phyloP scores from a whole-genome alignment of 345 rosid genomes.

The Chamaenerion angustifolium region DNA sequence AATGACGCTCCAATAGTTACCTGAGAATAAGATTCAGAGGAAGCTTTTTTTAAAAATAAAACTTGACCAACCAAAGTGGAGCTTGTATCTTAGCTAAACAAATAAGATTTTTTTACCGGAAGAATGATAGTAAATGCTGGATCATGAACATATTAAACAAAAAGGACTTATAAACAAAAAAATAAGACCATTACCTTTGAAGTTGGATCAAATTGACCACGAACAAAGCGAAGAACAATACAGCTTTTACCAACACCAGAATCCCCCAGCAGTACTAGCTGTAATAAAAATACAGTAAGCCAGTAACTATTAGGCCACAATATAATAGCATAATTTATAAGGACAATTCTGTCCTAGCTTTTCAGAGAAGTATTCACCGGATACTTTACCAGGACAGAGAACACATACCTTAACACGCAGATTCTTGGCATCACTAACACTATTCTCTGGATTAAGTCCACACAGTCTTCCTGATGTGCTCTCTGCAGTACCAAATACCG shows the following conservation, averaged over 20 bases:
- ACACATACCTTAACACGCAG: slow-evolving; percentile 68
- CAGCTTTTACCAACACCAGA: slow-evolving; percentile 99
- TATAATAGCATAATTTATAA: neutral
- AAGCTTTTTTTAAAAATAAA: neutral
- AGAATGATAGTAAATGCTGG: too few relatives aligned
- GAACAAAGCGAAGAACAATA: slow-evolving; percentile 92
- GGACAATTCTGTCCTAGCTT: neutral
- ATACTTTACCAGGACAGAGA: too few relatives aligned
- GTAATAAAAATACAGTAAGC: slow-evolving; percentile 14
- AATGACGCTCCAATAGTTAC: slow-evolving; percentile 98
- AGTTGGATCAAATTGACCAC: slow-evolving; percentile 95
- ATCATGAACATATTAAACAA: neutral
- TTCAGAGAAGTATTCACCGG: too few relatives aligned
- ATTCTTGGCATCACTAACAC: slow-evolving; percentile 50
- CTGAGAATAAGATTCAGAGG: slow-evolving; percentile 25
- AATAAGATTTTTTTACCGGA: neutral
- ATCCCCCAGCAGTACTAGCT: slow-evolving; percentile 91
- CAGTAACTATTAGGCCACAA: too few relatives aligned
- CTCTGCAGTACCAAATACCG: slow-evolving; percentile 20
- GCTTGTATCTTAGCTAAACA: neutral
- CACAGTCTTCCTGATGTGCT: slow-evolving; percentile 49
- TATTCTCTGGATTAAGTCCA: slow-evolving; percentile 47
- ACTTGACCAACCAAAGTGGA: neutral
- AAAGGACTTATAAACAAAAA: too few relatives aligned
- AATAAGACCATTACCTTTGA: slow-evolving; percentile 60